phyloP scores from a whole-genome alignment of 805 yeast species.

The Candida glaebosa region DNA sequence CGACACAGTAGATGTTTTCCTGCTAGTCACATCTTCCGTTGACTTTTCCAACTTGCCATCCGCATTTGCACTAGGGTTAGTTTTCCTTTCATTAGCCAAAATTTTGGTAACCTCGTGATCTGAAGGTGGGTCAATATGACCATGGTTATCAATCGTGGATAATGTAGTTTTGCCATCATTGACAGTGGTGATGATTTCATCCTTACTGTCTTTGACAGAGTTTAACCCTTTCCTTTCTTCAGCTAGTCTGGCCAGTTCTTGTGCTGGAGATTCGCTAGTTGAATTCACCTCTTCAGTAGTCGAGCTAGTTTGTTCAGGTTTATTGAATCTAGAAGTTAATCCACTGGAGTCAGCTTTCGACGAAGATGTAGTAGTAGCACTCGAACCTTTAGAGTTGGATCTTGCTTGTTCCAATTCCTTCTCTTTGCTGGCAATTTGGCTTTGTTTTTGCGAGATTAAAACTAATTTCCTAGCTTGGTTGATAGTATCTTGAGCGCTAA shows the following conservation, averaged over 20 bases:
- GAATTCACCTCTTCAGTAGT: not conserved
- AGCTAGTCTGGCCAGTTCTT: slow-evolving; percentile 3
- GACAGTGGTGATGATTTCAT: slow-evolving; percentile 19
- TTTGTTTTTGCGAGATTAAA: not conserved
- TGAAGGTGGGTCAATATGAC: slow-evolving; percentile 22
- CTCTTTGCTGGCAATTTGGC: not conserved
- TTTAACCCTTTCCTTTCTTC: slow-evolving; percentile 10
- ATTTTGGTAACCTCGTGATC: slow-evolving; percentile 7
- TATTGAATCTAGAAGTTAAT: not conserved
- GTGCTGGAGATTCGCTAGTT: not conserved
- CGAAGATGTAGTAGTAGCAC: not conserved
- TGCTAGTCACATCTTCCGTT: not conserved
- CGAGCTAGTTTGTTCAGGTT: too few relatives aligned
- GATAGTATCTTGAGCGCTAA: slow-evolving; percentile 6
- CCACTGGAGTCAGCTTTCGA: not conserved
- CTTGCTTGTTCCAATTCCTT: not conserved
- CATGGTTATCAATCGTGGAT: slow-evolving; percentile 37
- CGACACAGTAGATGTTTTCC: not conserved
- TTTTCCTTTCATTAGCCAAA: slow-evolving; percentile 4
- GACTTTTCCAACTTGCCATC: not conserved
- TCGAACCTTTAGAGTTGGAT: not conserved
- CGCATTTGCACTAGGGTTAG: not conserved
- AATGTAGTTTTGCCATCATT: slow-evolving; percentile 10
- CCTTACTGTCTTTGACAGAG: slow-evolving; percentile 18
- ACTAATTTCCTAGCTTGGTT: slow-evolving; percentile 1